These are phyloP conservation scores for Boletus sensibilis DNA, from an alignment of 768 basidiomycete species.

Conservation along the genomic window DNA sequence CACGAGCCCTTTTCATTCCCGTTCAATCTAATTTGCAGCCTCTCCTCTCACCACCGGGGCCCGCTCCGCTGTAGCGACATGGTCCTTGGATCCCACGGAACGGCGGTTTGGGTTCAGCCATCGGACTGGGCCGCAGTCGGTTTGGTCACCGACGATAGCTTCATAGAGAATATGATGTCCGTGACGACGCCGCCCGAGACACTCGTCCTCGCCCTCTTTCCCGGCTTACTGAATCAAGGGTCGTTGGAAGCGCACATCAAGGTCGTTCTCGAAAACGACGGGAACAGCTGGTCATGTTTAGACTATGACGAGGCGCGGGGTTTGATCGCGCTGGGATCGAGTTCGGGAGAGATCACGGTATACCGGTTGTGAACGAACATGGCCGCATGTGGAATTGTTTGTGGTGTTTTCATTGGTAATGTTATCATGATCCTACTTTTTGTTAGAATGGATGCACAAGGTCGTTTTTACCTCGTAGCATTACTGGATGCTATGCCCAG, in stretches of 20 bases:
- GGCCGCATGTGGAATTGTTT: background rate
- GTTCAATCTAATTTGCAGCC: constrained; percentile 39
- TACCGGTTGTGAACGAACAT: constrained; percentile 19
- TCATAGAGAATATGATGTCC: constrained; percentile 15
- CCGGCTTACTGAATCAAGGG: constrained; percentile 36
- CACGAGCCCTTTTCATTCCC: constrained; percentile 44
- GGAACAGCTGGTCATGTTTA: constrained; percentile 47
- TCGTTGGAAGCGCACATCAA: constrained; percentile 25
- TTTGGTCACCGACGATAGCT: constrained; percentile 29
- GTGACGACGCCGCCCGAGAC: constrained; percentile 32
- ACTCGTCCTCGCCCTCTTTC: constrained; percentile 51
- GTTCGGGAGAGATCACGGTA: constrained; percentile 46
- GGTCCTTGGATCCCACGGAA: constrained; percentile 52
- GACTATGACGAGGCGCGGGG: constrained; percentile 63
- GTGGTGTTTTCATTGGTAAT: background rate
- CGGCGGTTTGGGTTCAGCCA: constrained; percentile 64
- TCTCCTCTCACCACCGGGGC: constrained; percentile 43
- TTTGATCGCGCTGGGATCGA: constrained; percentile 51
- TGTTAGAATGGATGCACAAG: background rate
- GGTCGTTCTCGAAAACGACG: constrained; percentile 35
- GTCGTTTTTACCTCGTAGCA: background rate
- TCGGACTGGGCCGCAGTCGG: constrained; percentile 43
- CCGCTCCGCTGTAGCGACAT: constrained; percentile 54
- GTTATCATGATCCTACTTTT: background rate
- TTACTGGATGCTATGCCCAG: background rate